Evolutionary conservation across 345 rosid species (phyloP).

Genomic region (Citrus cavaleriei): DNA sequence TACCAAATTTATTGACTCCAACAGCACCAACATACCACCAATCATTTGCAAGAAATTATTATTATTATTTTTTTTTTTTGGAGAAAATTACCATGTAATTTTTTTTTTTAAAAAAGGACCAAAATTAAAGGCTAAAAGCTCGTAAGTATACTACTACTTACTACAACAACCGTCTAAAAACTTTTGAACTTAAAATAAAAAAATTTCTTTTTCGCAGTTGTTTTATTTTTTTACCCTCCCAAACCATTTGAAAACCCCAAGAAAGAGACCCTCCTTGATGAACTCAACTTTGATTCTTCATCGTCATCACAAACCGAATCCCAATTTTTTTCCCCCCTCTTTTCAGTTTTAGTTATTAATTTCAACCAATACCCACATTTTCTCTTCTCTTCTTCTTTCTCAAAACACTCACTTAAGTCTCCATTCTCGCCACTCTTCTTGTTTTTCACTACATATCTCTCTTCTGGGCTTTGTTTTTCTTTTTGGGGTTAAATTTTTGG

Average conservation of each 20-base stretch:
- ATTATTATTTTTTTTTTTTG: neutral
- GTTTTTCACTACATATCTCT: slow-evolving; percentile 8
- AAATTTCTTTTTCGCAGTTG: neutral
- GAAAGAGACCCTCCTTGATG: slow-evolving; percentile 64
- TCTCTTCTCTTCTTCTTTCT: slow-evolving; percentile 11
- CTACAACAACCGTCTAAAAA: neutral
- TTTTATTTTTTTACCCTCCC: slow-evolving; percentile 44
- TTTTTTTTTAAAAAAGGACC: neutral
- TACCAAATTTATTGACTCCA: slow-evolving; percentile 37
- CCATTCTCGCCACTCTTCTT: slow-evolving; percentile 11
- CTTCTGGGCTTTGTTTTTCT: slow-evolving; percentile 4
- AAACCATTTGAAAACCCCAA: slow-evolving; percentile 91
- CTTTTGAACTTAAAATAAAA: slow-evolving; percentile 14
- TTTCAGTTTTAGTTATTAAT: neutral
- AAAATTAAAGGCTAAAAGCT: neutral
- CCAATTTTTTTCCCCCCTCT: slow-evolving; percentile 14
- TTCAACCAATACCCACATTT: slow-evolving; percentile 23
- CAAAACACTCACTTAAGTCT: slow-evolving; percentile 4
- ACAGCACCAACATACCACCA: slow-evolving; percentile 32
- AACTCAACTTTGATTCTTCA: slow-evolving; percentile 63
- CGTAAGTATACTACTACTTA: too few species aligned
- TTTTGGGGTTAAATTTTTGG: neutral
- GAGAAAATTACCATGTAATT: neutral
- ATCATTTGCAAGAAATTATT: slow-evolving; percentile 32
- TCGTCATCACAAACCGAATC: slow-evolving; percentile 55